phyloP scores from a whole-genome alignment of 225 moss, liverwort and hornwort genomes.

The Bryoerythrophyllum caledonicum region DNA sequence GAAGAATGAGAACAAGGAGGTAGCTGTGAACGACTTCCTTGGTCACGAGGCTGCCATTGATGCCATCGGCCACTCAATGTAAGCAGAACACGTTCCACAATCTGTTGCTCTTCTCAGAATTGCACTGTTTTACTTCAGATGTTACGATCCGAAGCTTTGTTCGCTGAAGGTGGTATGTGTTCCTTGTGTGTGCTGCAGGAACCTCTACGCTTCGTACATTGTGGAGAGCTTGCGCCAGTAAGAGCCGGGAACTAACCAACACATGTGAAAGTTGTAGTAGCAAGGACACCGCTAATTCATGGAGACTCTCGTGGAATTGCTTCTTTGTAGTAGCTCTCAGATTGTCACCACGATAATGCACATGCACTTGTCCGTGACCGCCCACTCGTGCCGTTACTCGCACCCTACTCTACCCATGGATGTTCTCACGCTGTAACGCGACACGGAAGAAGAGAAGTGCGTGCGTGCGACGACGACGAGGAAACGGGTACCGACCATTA shows the following conservation, averaged over 20 bases:
- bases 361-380: constrained; percentile 1
- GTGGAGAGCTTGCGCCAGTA: constrained; percentile 95
- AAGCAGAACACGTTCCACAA: not conserved
- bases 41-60: constrained; percentile 73
- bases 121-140: not conserved
- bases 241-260: constrained; percentile 35
- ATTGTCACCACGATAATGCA: constrained; percentile 5
- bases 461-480: no score
- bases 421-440: no score
- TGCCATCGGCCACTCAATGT: constrained; percentile 84
- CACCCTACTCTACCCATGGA: not conserved
- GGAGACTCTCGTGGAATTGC: constrained; percentile 16
- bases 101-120: not conserved
- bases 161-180: not conserved
- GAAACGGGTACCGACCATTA: not conserved
- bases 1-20: constrained; percentile 98
- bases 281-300: not conserved
- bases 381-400: not conserved
- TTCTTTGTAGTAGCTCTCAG: not conserved
- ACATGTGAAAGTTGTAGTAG: constrained; percentile 22
- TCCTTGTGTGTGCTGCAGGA: constrained; percentile 46
- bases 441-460: no score
- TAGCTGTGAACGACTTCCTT: constrained; percentile 76
- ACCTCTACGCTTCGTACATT: constrained; percentile 87
- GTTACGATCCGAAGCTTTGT: not conserved